Conservation (phyloP, 1,139 yeast genomes). For the Suhomyces yuchorum region DNA sequence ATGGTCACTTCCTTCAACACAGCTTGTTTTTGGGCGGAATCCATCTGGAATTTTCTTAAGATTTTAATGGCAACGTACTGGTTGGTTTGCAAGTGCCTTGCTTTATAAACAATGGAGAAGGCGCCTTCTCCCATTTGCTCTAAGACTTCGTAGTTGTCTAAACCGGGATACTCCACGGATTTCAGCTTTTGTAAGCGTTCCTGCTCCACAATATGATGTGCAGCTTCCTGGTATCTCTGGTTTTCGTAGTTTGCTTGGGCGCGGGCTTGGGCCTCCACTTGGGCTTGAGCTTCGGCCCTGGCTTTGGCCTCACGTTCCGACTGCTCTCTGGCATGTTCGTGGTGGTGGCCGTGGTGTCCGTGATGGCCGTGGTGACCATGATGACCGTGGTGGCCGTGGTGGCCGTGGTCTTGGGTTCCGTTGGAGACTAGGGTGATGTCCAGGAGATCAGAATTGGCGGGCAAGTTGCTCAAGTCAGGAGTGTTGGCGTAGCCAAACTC, state of each 20-base stretch:
- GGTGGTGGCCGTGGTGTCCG: neutral
- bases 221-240: slow-evolving; percentile 52
- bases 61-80: slow-evolving; percentile 62
- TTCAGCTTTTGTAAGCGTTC: slow-evolving; percentile 47
- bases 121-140: slow-evolving; percentile 79
- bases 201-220: slow-evolving; percentile 63
- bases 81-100: slow-evolving; percentile 45
- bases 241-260: slow-evolving; percentile 18
- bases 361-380: neutral
- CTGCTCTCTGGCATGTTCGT: neutral
- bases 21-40: slow-evolving; percentile 53
- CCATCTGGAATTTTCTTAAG: slow-evolving; percentile 58
- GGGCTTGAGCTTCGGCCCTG: slow-evolving; percentile 11
- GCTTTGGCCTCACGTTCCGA: slow-evolving; percentile 5
- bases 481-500: slow-evolving; percentile 7
- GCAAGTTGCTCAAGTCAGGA: slow-evolving; percentile 11
- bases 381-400: neutral
- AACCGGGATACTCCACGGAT: slow-evolving; percentile 44
- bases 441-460: slow-evolving; percentile 7
- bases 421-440: slow-evolving; percentile 8
- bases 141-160: slow-evolving; percentile 47
- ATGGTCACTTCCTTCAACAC: slow-evolving; percentile 61
- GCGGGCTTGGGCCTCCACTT: slow-evolving; percentile 12
- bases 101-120: slow-evolving; percentile 84
- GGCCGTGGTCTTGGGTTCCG: neutral